These are phyloP conservation scores for Colletotrichum siamense DNA, from an alignment of 2,329 filamentous ascomycete species.

Conservation along the genomic window DNA sequence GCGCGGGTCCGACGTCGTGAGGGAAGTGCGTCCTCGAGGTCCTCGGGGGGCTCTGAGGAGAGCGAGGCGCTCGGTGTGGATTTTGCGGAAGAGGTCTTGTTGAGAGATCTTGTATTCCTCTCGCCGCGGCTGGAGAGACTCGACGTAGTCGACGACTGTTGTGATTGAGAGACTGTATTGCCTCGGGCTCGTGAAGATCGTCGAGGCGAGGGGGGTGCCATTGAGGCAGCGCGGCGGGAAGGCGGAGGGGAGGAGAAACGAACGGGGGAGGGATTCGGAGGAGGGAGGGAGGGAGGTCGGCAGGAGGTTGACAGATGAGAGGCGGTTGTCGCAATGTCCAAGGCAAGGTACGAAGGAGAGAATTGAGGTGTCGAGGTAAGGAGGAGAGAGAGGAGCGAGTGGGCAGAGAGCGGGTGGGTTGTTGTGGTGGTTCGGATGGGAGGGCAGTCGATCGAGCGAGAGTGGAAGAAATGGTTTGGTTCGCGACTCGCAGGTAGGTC, in stretches of 20 bases:
- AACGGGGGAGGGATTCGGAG: constrained; percentile 28
- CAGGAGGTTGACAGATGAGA: constrained; percentile 35
- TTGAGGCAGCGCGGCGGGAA: constrained; percentile 39
- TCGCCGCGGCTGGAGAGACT: constrained; percentile 80
- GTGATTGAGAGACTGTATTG: constrained; percentile 75
- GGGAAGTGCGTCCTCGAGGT: constrained; percentile 71
- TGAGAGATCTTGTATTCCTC: constrained; percentile 73
- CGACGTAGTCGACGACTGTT: constrained; percentile 80
- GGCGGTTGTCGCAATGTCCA: constrained; percentile 31
- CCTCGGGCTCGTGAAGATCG: constrained; percentile 90
- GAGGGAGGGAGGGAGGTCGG: constrained; percentile 33
- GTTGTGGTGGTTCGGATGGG: constrained; percentile 18
- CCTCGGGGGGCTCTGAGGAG: constrained; percentile 72
- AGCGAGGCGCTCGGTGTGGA: constrained; percentile 76
- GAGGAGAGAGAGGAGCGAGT: constrained; percentile 26
- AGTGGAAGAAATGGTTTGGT: constrained; percentile 17
- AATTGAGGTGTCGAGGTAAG: constrained; percentile 27
- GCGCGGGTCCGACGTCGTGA: constrained; percentile 82
- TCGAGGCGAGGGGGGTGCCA: constrained; percentile 74
- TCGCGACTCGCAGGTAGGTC: constrained; percentile 16
- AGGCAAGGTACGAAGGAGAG: constrained; percentile 30
- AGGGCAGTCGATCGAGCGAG: constrained; percentile 15
- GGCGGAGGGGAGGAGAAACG: constrained; percentile 3
- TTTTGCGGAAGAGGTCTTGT: constrained; percentile 78
- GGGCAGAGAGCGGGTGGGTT: constrained; percentile 19